Evolutionary conservation across 108 stramenopile genomes (phyloP).

Genomic region (Cyclotella choctawhatcheeana): DNA sequence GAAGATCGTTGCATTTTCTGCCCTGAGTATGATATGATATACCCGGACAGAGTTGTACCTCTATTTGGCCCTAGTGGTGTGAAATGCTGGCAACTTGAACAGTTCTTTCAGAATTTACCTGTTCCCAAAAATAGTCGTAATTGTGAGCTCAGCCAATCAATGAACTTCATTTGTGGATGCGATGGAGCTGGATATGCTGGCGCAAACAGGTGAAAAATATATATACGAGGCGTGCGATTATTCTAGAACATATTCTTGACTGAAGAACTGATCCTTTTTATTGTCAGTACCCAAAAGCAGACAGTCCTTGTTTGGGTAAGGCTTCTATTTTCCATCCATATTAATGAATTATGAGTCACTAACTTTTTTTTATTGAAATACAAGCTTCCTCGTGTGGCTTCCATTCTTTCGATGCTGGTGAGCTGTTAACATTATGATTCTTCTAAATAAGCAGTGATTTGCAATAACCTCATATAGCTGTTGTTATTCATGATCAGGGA

Average conservation of each 20-base stretch:
- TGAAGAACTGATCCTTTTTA: too few species aligned
- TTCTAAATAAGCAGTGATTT: too few species aligned
- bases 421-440: background rate
- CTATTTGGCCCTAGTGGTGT: constrained; percentile 9
- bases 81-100: constrained; percentile 18
- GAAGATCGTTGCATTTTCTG: constrained; percentile 15
- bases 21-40: constrained; percentile 19
- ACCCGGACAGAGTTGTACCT: constrained; percentile 18
- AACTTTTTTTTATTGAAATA: too few species aligned
- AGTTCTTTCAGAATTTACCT: constrained; percentile 4
- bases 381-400: constrained; percentile 1
- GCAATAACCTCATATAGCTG: background rate
- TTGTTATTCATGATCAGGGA: background rate
- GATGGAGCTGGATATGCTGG: constrained; percentile 22
- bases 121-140: constrained; percentile 7
- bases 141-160: background rate
- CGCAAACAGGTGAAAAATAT: too few species aligned
- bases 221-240: too few species aligned
- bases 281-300: too few species aligned
- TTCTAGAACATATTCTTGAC: too few species aligned
- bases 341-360: too few species aligned
- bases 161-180: constrained; percentile 25
- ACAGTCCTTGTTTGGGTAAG: constrained; percentile 12
- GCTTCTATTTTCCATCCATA: too few species aligned
- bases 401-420: constrained; percentile 14